These are phyloP conservation scores for Curvularia sp. DNA, from an alignment of 2,329 filamentous ascomycete species.

Conservation along the genomic window DNA sequence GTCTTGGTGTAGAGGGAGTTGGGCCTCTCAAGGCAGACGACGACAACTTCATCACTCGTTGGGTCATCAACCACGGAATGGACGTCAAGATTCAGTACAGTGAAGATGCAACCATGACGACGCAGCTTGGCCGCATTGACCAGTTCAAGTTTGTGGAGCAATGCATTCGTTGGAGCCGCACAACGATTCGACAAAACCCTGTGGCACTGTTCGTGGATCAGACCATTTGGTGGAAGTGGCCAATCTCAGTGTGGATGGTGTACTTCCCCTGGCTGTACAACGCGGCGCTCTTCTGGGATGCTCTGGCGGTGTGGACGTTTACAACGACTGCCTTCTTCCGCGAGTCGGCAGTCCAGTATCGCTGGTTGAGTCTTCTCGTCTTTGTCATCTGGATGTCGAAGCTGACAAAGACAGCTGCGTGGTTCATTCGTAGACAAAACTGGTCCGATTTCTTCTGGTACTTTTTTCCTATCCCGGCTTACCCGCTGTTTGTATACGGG, in stretches of 20 bases:
- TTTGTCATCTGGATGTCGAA: slow-evolving; percentile 29
- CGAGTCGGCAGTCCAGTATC: slow-evolving; percentile 3
- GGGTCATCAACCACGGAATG: slow-evolving; percentile 57
- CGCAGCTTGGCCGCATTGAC: slow-evolving; percentile 49
- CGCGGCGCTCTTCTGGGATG: slow-evolving; percentile 33
- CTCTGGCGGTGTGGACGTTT: slow-evolving; percentile 17
- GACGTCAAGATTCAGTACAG: slow-evolving; percentile 62
- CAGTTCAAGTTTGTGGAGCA: slow-evolving; percentile 29
- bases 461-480: slow-evolving; percentile 22
- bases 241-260: slow-evolving; percentile 32
- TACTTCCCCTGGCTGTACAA: slow-evolving; percentile 40
- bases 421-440: slow-evolving; percentile 28
- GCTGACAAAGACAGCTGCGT: slow-evolving; percentile 32
- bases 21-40: slow-evolving; percentile 41
- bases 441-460: slow-evolving; percentile 27
- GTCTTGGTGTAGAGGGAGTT: slow-evolving; percentile 6
- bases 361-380: slow-evolving; percentile 12
- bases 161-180: slow-evolving; percentile 39
- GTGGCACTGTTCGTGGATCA: slow-evolving; percentile 29
- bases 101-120: slow-evolving; percentile 58
- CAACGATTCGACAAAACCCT: slow-evolving; percentile 35
- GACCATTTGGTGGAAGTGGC: slow-evolving; percentile 37
- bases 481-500: slow-evolving; percentile 24
- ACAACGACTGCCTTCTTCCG: slow-evolving; percentile 17
- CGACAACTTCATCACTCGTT: slow-evolving; percentile 61